Percentiles rank a stretch among this genome's conserved stretches.
Evolutionary conservation across 768 basidiomycete species (phyloP).

Genomic region (Tephrocybe rancida): DNA sequence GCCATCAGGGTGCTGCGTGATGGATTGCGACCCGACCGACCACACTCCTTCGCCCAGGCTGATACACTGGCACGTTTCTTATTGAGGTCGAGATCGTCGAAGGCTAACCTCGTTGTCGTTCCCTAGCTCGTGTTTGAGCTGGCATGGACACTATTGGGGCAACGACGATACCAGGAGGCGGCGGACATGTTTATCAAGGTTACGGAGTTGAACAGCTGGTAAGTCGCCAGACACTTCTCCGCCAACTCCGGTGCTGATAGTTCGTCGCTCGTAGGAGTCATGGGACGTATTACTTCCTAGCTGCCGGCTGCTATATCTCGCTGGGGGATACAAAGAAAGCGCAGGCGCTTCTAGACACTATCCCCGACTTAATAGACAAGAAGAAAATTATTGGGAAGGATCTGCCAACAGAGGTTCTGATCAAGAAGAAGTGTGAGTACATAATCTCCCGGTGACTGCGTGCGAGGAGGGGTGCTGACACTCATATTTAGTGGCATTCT

Average conservation of each 20-base stretch:
- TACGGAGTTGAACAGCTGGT: constrained; percentile 72
- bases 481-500: constrained; percentile 66
- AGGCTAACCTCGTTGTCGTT: not conserved
- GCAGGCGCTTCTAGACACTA: constrained; percentile 58
- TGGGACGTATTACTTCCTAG: constrained; percentile 77
- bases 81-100: not conserved
- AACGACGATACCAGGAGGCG: constrained; percentile 65
- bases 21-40: constrained; percentile 56
- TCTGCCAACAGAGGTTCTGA: constrained; percentile 75
- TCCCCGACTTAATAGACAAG: constrained; percentile 62
- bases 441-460: not conserved
- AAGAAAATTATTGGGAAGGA: constrained; percentile 68
- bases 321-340: constrained; percentile 58
- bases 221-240: constrained; percentile 14
- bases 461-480: not conserved
- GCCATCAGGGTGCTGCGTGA: constrained; percentile 65
- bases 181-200: constrained; percentile 68
- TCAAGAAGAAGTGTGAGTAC: constrained; percentile 71
- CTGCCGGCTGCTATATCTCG: constrained; percentile 73
- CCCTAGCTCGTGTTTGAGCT: constrained; percentile 81
- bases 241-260: not conserved
- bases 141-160: constrained; percentile 72
- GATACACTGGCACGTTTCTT: not conserved
- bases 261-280: constrained; percentile 57
- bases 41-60: constrained; percentile 48